phyloP scores from a whole-genome alignment of 306 rosid genomes.

The Pterocarpus santalinus region DNA sequence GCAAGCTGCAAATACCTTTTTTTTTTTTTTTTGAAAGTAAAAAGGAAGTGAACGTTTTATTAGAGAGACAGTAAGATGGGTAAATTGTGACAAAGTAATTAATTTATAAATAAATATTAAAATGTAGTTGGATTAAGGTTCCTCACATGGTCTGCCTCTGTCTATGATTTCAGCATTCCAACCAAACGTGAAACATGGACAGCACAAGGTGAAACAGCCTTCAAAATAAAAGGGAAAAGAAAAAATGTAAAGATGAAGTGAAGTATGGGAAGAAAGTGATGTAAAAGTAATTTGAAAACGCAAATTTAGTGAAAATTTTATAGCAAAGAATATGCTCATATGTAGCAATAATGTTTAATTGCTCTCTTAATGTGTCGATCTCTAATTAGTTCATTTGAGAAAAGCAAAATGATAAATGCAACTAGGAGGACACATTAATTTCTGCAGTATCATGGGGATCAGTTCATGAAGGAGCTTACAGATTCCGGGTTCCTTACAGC shows the following conservation, averaged over 20 bases:
- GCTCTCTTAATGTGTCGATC: background rate
- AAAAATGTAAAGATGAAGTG: background rate
- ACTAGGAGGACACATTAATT: too few species aligned
- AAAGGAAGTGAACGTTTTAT: background rate
- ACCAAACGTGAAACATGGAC: constrained; percentile 47
- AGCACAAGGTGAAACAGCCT: constrained; percentile 50
- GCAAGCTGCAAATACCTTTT: constrained; percentile 46
- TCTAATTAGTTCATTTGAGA: background rate
- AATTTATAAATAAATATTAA: background rate
- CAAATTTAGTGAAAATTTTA: too few species aligned
- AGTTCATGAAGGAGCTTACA: constrained; percentile 31
- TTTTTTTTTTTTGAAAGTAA: too few species aligned
- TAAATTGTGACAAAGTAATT: background rate
- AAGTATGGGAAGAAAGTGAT: background rate
- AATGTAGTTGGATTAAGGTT: background rate
- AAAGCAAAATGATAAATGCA: background rate
- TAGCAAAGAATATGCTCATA: too few species aligned
- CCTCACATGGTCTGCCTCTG: constrained; percentile 49
- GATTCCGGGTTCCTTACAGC: constrained; percentile 49
- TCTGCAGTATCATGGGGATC: background rate
- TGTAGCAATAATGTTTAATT: too few species aligned
- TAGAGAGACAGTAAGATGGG: too few species aligned
- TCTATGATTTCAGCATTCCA: constrained; percentile 49
- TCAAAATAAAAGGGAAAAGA: constrained; percentile 16
- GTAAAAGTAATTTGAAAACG: too few species aligned